phyloP scores from a whole-genome alignment of 1,284 basidiomycete species.

The Cronartium quercuum region DNA sequence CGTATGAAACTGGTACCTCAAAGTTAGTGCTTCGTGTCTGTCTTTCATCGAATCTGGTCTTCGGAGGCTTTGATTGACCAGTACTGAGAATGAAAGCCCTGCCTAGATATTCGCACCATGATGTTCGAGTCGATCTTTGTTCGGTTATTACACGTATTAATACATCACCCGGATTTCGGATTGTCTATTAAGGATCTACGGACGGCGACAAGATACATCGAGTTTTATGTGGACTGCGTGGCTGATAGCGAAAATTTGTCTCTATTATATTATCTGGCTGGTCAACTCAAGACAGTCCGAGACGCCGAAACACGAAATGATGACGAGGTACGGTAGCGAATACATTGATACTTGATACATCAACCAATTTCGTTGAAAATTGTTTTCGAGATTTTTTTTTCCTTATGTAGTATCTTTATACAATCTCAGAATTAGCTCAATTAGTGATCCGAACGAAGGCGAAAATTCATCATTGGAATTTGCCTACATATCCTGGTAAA shows the following conservation, averaged over 20 bases:
- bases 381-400: too few relatives aligned
- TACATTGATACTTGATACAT: neutral
- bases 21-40: constrained; percentile 50
- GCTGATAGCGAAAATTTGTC: constrained; percentile 70
- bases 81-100: neutral
- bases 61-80: neutral
- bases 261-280: constrained; percentile 72
- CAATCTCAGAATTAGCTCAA: constrained; percentile 81
- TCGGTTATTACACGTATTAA: constrained; percentile 75
- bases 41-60: neutral
- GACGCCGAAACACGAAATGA: constrained; percentile 63
- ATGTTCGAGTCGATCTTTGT: constrained; percentile 76
- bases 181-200: constrained; percentile 57
- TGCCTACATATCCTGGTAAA: constrained; percentile 73
- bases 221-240: constrained; percentile 76
- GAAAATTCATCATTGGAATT: constrained; percentile 63
- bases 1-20: constrained; percentile 55
- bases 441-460: constrained; percentile 71
- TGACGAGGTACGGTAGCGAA: constrained; percentile 59
- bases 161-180: constrained; percentile 88
- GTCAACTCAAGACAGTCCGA: constrained; percentile 75
- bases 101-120: constrained; percentile 58
- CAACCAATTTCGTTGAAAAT: neutral
- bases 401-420: constrained; percentile 71
- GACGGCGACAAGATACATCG: constrained; percentile 65